These are phyloP conservation scores for Lizonia empirigonia DNA, from an alignment of 2,329 filamentous ascomycete species.

Conservation along the genomic window DNA sequence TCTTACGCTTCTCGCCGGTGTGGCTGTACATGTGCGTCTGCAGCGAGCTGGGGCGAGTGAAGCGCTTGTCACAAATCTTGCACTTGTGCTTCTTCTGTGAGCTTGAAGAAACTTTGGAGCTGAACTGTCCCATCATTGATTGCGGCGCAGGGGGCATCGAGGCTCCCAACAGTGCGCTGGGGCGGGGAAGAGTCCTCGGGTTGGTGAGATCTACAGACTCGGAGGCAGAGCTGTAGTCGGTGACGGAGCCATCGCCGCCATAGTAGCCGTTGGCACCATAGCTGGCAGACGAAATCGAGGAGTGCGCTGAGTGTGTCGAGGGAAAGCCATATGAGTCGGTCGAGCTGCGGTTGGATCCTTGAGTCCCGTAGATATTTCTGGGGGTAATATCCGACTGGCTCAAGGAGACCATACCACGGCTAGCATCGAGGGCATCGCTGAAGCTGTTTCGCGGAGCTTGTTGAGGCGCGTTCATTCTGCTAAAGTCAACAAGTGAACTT, in stretches of 20 bases:
- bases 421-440: constrained; percentile 88
- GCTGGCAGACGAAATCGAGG: constrained; percentile 83
- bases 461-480: constrained; percentile 63
- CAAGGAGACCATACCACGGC: constrained; percentile 92
- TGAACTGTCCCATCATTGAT: constrained; percentile 99
- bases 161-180: constrained; percentile 65
- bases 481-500: constrained; percentile 69
- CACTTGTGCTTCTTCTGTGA: constrained; percentile 99
- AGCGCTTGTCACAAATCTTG: constrained; percentile 97
- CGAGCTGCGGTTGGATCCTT: constrained; percentile 68
- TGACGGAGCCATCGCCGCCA: constrained; percentile 78
- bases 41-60: constrained; percentile 89
- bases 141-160: constrained; percentile 81
- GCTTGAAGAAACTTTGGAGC: constrained; percentile 92
- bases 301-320: constrained; percentile 80
- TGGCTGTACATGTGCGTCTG: constrained; percentile 99
- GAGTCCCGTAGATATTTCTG: constrained; percentile 81
- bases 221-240: constrained; percentile 91
- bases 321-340: constrained; percentile 92
- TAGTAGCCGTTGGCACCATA: constrained; percentile 85
- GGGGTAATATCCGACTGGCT: constrained; percentile 85
- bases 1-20: constrained; percentile 96
- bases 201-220: constrained; percentile 80
- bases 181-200: constrained; percentile 82
- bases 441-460: constrained; percentile 70